phyloP scores from a whole-genome alignment of 345 rosid species.

The Brassica napus region Da-Ae NC_063442.1:25362501-25363000 shows the following conservation, averaged over 20 bases:
- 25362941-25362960: slow-evolving; percentile 48
- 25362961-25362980: slow-evolving; percentile 41
- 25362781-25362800: background rate
- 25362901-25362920: slow-evolving; percentile 32
- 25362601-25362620: too few relatives aligned
- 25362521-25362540: too few relatives aligned
- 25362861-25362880: background rate
- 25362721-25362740: background rate
- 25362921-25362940: slow-evolving; percentile 51
- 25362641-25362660: background rate
- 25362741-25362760: background rate
- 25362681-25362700: background rate
- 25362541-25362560: too few relatives aligned
- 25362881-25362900: slow-evolving; percentile 2
- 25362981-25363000: slow-evolving; percentile 44
- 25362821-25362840: background rate
- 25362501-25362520: background rate
- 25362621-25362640: background rate
- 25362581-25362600: too few relatives aligned
- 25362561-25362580: too few relatives aligned
- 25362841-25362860: background rate
- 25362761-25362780: background rate
- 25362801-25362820: background rate
- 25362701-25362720: background rate
- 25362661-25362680: background rate